Evolutionary conservation across 2,329 filamentous ascomycete species (phyloP), one percentile per base, ranked within the genome.

Genomic region (Graphilbum ipis-grandicollis): DNA sequence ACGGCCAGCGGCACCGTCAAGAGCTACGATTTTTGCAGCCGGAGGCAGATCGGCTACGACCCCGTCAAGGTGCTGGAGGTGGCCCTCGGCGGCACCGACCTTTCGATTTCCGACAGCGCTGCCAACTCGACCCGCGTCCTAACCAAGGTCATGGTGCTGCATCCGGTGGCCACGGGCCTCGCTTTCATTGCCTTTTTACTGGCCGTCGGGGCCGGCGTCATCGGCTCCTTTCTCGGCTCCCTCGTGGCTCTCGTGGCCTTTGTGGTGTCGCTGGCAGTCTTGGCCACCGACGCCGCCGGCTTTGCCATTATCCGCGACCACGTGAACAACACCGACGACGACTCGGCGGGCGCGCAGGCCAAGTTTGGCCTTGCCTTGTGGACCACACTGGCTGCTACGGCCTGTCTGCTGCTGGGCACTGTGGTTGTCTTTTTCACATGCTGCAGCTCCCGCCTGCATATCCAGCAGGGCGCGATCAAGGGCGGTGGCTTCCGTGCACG

Each of bases 351-450:
- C 32, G 9, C 30, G 42, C 50, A 47, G 15, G 72, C 73, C 18
- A 48, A 51, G 31, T 79, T 63, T 53, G 62, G 64, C 23, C 47
- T 58, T 3, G 73, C 59, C 14, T 63, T 74, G 31, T 79, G 73
- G 73, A 67, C 68, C 9, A 53, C 68, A 2, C 57, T 79, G 13
- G 71, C 56, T 8, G 63, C 66, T 2, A 68, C 68, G 43, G 56
- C 75, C 41, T 59, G 62, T 45, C 56, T 65, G 17, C 60, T 77
- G 36, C 40, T 75, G 19, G 73, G 63, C 9, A 64, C 65, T 17
- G 42, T 72, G 37, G 45, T 77, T 35, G 62, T 78, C 39, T 66
- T 79, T 46, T 57, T 76, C 45, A 71, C 69, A 7, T 78, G 72
- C 62, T 75, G 66, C 55, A 63, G 62, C 38, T 57, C 60, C 9